Evolutionary conservation across 73 alveolate species (phyloP).

Genomic region (Breviolum minutum): DNA sequence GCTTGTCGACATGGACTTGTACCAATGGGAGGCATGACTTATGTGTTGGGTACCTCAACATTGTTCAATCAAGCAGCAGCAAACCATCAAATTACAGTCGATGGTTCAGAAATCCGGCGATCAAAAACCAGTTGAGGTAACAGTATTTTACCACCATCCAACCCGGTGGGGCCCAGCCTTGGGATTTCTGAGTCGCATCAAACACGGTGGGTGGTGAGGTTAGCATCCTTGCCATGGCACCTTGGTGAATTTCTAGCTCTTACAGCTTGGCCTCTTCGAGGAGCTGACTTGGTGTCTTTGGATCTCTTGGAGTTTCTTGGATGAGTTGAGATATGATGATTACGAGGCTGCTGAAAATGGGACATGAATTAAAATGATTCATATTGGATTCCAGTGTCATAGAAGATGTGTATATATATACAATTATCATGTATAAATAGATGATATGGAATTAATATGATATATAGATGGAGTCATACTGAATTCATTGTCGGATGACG

Average conservation of each 20-base stretch:
- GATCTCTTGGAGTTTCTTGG: constrained; percentile 37
- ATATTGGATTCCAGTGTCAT: not conserved
- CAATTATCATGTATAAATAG: not conserved
- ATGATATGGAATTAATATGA: too few relatives aligned
- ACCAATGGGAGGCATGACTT: constrained; percentile 89
- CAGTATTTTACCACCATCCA: too few relatives aligned
- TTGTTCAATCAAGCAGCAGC: too few relatives aligned
- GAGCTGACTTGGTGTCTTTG: constrained; percentile 59
- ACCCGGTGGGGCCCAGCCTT: not conserved
- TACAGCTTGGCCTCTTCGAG: constrained; percentile 56
- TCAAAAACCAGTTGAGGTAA: too few relatives aligned
- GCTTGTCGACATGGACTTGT: constrained; percentile 81
- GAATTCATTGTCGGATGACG: not conserved
- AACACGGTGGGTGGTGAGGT: not conserved
- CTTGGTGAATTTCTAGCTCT: constrained; percentile 82
- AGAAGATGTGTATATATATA: not conserved
- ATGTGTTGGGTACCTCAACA: not conserved
- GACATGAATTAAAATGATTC: not conserved
- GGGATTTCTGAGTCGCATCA: not conserved
- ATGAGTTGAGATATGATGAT: not conserved
- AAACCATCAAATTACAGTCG: too few relatives aligned
- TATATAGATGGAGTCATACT: not conserved
- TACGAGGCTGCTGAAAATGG: not conserved
- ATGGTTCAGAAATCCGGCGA: not conserved
- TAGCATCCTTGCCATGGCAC: constrained; percentile 32